These are phyloP conservation scores for Salix exigua DNA, from an alignment of 345 rosid species.

Conservation along the genomic window DNA sequence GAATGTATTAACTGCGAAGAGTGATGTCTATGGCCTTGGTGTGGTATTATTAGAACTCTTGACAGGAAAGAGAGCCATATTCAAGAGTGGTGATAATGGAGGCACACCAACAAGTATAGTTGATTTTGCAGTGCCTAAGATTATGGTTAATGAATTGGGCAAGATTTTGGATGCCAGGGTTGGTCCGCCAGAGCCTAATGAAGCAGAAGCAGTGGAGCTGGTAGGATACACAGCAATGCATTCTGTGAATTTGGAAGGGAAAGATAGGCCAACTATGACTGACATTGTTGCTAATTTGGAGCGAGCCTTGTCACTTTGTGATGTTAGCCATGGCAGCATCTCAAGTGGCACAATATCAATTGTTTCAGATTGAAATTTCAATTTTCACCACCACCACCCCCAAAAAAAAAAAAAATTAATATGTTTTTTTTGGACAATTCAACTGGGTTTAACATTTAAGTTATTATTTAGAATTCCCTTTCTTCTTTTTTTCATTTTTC, in stretches of 20 bases:
- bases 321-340: slow-evolving; percentile 50
- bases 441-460: slow-evolving; percentile 10
- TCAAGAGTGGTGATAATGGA: slow-evolving; percentile 38
- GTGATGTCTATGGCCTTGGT: slow-evolving; percentile 87
- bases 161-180: slow-evolving; percentile 61
- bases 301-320: slow-evolving; percentile 53
- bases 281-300: slow-evolving; percentile 69
- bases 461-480: slow-evolving; percentile 21
- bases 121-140: slow-evolving; percentile 61
- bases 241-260: slow-evolving; percentile 72
- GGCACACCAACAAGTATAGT: slow-evolving; percentile 54
- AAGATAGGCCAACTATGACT: slow-evolving; percentile 58
- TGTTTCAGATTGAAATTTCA: slow-evolving; percentile 43
- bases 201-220: slow-evolving; percentile 80
- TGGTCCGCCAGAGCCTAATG: slow-evolving; percentile 44
- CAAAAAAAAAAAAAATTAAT: no score
- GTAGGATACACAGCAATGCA: slow-evolving; percentile 73
- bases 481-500: not conserved
- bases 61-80: slow-evolving; percentile 72
- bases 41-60: slow-evolving; percentile 74
- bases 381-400: not conserved
- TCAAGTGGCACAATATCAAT: slow-evolving; percentile 54
- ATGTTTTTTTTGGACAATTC: slow-evolving; percentile 1
- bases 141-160: slow-evolving; percentile 39
- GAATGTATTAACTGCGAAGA: slow-evolving; percentile 71